phyloP scores from a whole-genome alignment of 495 filamentous ascomycete genomes.

The Neurospora sp. region DNA sequence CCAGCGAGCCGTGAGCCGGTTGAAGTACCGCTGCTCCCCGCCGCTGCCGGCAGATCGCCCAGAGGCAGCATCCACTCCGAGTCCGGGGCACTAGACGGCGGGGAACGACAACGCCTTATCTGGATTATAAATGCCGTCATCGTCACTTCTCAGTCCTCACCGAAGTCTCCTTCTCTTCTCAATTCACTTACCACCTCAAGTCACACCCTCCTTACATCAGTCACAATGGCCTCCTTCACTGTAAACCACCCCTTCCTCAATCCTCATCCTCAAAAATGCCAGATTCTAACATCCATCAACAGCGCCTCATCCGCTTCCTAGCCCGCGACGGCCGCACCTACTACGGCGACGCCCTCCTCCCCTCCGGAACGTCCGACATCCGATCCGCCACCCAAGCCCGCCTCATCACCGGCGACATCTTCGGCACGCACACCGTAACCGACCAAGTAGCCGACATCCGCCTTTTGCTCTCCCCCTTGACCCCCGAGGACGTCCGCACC shows the following conservation, averaged over 20 bases:
- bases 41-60: not conserved
- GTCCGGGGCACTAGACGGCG: not conserved
- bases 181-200: not conserved
- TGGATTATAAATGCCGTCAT: not conserved
- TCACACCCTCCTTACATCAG: too few relatives aligned
- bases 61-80: not conserved
- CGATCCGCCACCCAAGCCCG: constrained; percentile 53
- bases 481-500: constrained; percentile 56
- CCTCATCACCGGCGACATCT: constrained; percentile 65
- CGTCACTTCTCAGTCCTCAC: not conserved
- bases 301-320: constrained; percentile 70
- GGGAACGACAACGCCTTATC: not conserved
- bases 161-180: not conserved
- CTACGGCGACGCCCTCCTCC: constrained; percentile 77
- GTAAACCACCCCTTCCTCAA: too few relatives aligned
- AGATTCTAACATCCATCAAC: too few relatives aligned
- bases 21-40: not conserved
- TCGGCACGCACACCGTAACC: constrained; percentile 60
- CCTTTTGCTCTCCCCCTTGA: constrained; percentile 58
- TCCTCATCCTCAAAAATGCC: too few relatives aligned
- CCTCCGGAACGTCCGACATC: constrained; percentile 55
- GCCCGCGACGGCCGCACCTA: constrained; percentile 66
- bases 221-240: constrained; percentile 17
- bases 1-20: not conserved
- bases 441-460: constrained; percentile 57